These are phyloP conservation scores for Pichia sp. DNA, from an alignment of 1,139 yeast species.

Conservation along the genomic window DNA sequence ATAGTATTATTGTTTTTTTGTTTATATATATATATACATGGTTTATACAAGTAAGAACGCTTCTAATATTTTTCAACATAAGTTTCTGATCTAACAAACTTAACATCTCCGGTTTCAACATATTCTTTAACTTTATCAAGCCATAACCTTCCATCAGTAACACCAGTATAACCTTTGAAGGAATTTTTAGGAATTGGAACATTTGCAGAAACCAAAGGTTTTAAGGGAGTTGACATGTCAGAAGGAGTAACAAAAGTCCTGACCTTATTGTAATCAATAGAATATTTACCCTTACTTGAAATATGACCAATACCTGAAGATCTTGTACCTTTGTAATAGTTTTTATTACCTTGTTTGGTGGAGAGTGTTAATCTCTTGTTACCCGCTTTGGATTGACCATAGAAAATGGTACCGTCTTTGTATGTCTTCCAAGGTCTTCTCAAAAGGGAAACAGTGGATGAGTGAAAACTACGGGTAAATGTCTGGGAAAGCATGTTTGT, in stretches of 20 bases:
- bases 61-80: conserved; percentile 40
- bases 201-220: conserved; percentile 68
- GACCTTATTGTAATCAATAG: conserved; percentile 77
- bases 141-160: conserved; percentile 68
- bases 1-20: neutral
- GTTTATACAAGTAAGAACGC: neutral
- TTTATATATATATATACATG: neutral
- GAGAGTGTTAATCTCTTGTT: conserved; percentile 81
- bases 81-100: conserved; percentile 28
- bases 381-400: conserved; percentile 71
- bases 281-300: conserved; percentile 67
- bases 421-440: conserved; percentile 87
- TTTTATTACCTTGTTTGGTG: conserved; percentile 91
- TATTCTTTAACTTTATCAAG: conserved; percentile 68
- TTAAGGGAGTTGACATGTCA: conserved; percentile 42
- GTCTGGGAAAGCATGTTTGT: conserved; percentile 3
- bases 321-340: conserved; percentile 91
- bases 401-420: conserved; percentile 77
- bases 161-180: conserved; percentile 60
- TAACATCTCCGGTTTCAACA: conserved; percentile 58
- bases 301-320: conserved; percentile 88
- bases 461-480: conserved; percentile 11
- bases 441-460: conserved; percentile 41
- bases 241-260: conserved; percentile 86
- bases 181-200: conserved; percentile 65